Evolutionary conservation across 208 protist species (phyloP), one percentile per base, ranked within the genome.

Genomic region (Leishmania lainsoni): DNA sequence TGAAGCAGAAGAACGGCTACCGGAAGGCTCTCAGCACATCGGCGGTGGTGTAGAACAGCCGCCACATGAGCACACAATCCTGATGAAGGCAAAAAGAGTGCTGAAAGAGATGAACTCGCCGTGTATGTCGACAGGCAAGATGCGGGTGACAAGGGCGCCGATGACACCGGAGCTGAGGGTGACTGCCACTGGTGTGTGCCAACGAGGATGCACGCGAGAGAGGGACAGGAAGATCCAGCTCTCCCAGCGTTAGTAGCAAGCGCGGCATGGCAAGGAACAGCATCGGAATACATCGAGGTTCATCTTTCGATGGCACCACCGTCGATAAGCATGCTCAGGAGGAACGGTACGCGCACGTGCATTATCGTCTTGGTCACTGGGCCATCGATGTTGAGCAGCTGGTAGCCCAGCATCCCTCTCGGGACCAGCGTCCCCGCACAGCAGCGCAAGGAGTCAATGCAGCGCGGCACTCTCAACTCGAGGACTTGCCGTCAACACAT

Each of bases 101-200:
- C 76, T 72, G 29, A 84, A 84, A 59, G 81, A 76, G 59, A 84
- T 76, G 45, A 80, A 65, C 81, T 80, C 81, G 35, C 76, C 81
- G 17, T 78, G 71, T 74, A 79, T 79, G 58, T 83, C 80, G 29
- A 83, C 52, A 9, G 80, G 80, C 16, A 83, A 83, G 54, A 76
- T 75, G 45, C 66, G 65, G 1, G 75, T 61, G 63, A 83, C 75
- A n/a, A 71, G 52, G 8, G 73, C 80, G 12, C 80, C 80, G 58
- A 79, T 65, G 16, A 83, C 66, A n/a, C 80, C 80, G 39, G 80
- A 65, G 80, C 80, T 79, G 12, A 83, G 39, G 10, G 80, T 83
- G 49, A 65, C 80, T 29, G 39, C 42, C 39, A 79, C 80, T 22
- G 75, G 80, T 17, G 80, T 79, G 80, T 83, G 68, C 73, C 80